Conservation (phyloP, 805 yeast genomes). For the Starmerella apis region DNA sequence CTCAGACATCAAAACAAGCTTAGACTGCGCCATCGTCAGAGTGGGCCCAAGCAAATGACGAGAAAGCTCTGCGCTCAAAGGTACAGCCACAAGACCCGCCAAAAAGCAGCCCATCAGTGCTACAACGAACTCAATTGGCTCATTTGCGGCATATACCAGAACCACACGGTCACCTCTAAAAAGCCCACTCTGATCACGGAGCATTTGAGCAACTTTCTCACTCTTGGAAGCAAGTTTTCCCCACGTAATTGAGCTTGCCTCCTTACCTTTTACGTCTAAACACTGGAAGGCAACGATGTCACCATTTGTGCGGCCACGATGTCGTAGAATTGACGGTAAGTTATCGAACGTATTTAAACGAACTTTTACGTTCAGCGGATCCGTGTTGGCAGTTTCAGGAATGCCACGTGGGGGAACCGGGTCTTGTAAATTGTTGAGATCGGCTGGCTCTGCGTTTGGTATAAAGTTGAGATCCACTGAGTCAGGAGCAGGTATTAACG, state of each 20-base stretch:
- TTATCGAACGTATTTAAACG: slow-evolving; percentile 40
- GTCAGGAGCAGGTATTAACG: neutral
- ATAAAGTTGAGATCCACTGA: neutral
- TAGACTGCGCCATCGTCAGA: slow-evolving; percentile 55
- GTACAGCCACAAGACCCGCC: slow-evolving; percentile 92
- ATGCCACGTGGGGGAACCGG: slow-evolving; percentile 28
- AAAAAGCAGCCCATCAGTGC: slow-evolving; percentile 85
- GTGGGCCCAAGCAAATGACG: slow-evolving; percentile 35
- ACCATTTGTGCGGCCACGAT: slow-evolving; percentile 55
- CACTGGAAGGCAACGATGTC: slow-evolving; percentile 62
- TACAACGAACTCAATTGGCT: slow-evolving; percentile 72
- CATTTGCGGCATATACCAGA: slow-evolving; percentile 70
- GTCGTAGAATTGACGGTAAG: slow-evolving; percentile 60
- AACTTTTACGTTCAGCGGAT: slow-evolving; percentile 32
- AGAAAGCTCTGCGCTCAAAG: slow-evolving; percentile 55
- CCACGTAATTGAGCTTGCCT: slow-evolving; percentile 69
- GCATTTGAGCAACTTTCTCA: slow-evolving; percentile 78
- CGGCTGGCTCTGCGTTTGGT: slow-evolving; percentile 8
- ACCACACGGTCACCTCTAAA: slow-evolving; percentile 77
- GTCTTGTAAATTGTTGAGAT: slow-evolving; percentile 18
- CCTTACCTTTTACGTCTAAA: slow-evolving; percentile 74
- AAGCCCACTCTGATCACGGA: slow-evolving; percentile 58
- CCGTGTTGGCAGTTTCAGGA: slow-evolving; percentile 29
- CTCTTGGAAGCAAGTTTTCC: slow-evolving; percentile 74
- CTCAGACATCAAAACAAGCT: slow-evolving; percentile 71